Percentiles rank a stretch among this genome's conserved stretches.
phyloP scores from a whole-genome alignment of 2,329 filamentous ascomycete genomes.

The Pseudocercospora eumusae region DNA sequence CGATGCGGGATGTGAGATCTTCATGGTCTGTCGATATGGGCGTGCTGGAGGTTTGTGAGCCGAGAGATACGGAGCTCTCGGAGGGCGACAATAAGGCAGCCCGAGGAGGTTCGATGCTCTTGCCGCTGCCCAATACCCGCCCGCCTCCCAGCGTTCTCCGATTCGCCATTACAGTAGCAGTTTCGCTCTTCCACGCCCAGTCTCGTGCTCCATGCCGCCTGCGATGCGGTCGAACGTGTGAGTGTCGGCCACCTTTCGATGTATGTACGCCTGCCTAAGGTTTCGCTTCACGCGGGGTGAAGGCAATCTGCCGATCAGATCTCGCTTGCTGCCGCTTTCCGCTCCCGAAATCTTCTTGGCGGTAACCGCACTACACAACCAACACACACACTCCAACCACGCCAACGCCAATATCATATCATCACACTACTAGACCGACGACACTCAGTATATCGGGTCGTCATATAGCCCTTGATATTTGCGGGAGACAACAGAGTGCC shows the following conservation, averaged over 20 bases:
- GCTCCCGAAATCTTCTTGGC: neutral
- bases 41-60: slow-evolving; percentile 72
- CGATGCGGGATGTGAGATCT: slow-evolving; percentile 80
- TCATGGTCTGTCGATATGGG: slow-evolving; percentile 71
- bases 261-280: neutral
- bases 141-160: slow-evolving; percentile 84
- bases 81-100: slow-evolving; percentile 61
- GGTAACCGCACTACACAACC: neutral
- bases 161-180: slow-evolving; percentile 63
- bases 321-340: neutral
- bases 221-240: neutral
- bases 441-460: neutral
- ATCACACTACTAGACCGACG: neutral
- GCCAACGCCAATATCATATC: neutral
- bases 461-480: neutral
- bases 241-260: neutral
- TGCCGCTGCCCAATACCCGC: slow-evolving; percentile 84
- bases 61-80: slow-evolving; percentile 74
- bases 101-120: slow-evolving; percentile 69
- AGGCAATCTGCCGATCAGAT: neutral
- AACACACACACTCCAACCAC: neutral
- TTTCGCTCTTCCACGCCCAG: neutral
- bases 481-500: neutral
- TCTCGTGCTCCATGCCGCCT: neutral
- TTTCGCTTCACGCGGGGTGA: neutral